Evolutionary conservation across 1,139 yeast genomes (phyloP).

Genomic region (Casaregolazyma lundiana): DNA sequence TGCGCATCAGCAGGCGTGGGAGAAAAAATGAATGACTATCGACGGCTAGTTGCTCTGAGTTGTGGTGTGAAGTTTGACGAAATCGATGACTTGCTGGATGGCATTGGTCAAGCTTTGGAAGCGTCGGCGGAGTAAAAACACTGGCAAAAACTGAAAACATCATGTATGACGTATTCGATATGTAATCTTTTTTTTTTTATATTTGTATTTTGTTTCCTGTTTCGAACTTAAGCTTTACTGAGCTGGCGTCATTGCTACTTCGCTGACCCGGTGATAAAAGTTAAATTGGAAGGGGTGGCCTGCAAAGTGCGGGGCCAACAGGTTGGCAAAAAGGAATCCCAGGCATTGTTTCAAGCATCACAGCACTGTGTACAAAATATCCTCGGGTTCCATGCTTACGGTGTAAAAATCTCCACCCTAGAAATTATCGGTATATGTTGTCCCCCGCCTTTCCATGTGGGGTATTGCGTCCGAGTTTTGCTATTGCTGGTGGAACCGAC

Average conservation of each 20-base stretch:
- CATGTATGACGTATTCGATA: too few relatives aligned
- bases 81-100: constrained; percentile 67
- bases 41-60: constrained; percentile 73
- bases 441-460: background rate
- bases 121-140: constrained; percentile 19
- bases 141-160: too few relatives aligned
- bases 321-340: too few relatives aligned
- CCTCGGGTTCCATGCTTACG: background rate
- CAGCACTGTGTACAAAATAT: too few relatives aligned
- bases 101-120: constrained; percentile 44
- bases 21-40: constrained; percentile 72
- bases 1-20: constrained; percentile 44
- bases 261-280: too few relatives aligned
- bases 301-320: too few relatives aligned
- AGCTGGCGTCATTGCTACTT: too few relatives aligned
- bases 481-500: background rate
- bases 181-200: too few relatives aligned
- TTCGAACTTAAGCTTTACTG: too few relatives aligned
- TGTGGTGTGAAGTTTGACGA: constrained; percentile 79
- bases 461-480: background rate
- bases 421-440: background rate
- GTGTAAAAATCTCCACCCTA: background rate
- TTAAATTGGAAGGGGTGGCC: too few relatives aligned
- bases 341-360: too few relatives aligned
- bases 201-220: too few relatives aligned